These are phyloP conservation scores for Talaromyces sp. DNA, from an alignment of 2,329 filamentous ascomycete genomes.

Conservation along the genomic window DNA sequence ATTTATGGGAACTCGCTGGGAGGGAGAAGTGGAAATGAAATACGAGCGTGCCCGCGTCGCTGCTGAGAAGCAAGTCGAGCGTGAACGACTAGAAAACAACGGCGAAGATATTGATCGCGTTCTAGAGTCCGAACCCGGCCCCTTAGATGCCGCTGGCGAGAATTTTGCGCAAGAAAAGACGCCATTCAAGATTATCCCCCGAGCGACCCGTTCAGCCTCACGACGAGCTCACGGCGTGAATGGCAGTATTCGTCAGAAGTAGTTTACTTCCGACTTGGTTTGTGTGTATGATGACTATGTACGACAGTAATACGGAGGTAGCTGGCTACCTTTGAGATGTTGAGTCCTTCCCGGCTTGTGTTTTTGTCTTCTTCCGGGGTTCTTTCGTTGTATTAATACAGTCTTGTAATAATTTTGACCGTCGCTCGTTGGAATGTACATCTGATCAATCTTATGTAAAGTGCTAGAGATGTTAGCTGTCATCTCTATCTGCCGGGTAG, in stretches of 20 bases:
- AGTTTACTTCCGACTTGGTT: not conserved
- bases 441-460: not conserved
- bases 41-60: slow-evolving; percentile 57
- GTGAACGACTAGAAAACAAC: slow-evolving; percentile 39
- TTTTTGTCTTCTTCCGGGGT: not conserved
- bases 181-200: slow-evolving; percentile 23
- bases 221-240: slow-evolving; percentile 37
- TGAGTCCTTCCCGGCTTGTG: not conserved
- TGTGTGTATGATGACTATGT: slow-evolving; percentile 18
- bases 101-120: slow-evolving; percentile 20
- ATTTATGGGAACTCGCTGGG: slow-evolving; percentile 77
- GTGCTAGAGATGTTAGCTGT: not conserved
- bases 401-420: slow-evolving; percentile 3
- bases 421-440: slow-evolving; percentile 3
- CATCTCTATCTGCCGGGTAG: not conserved
- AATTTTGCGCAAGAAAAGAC: slow-evolving; percentile 28
- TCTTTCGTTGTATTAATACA: slow-evolving; percentile 10
- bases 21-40: slow-evolving; percentile 60
- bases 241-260: slow-evolving; percentile 40
- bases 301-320: slow-evolving; percentile 15
- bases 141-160: slow-evolving; percentile 22
- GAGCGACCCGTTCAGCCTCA: slow-evolving; percentile 39
- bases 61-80: slow-evolving; percentile 57
- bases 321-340: slow-evolving; percentile 16
- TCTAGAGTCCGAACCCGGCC: slow-evolving; percentile 25